Evolutionary conservation across 2,329 filamentous ascomycete species (phyloP), one percentile per base, ranked within the genome.

Genomic region (Lojkania enalia): DNA sequence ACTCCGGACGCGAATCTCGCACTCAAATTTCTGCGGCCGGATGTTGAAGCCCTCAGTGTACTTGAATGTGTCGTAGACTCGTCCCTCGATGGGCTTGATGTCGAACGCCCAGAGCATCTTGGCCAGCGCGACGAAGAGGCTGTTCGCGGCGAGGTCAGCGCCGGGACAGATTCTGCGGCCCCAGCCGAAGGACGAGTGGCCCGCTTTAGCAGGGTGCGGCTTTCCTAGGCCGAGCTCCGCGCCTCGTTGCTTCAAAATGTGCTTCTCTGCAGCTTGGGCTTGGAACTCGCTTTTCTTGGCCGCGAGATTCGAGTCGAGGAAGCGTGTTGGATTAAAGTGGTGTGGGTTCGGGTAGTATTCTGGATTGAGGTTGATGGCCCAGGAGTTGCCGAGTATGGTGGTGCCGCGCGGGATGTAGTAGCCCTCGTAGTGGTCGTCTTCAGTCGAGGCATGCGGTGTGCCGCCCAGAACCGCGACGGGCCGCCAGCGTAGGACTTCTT

Each of bases 331-430:
- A 18, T 71, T 54, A 55, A 75, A 75, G 5, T 32, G 48, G 19
- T 72, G 64, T 0, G 73, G 71, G 5, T 67, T 61, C 0, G 65
- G 62, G 39, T 72, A 75, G 35, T 70, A 71, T 12, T 63, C 63
- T 11, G 66, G 64, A 43, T 75, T 72, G 42, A 69, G 63, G 36
- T 74, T 69, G 30, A 77, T 74, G 1, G 65, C 66, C 71, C 73
- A 75, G 2, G 70, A 68, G 48, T 76, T 76, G 6, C 67, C 67
- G 1, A 75, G 46, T 0, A 81, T 61, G 0, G 70, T 73, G 0
- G 77, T 77, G 0, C 73, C 76, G 2, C 71, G 67, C 2, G 78
- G 77, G 18, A 81, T 77, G 12, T 69, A 61, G 51, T 74, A 78
- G 13, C 75, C 76, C 32, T 71, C 68, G 53, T 77, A 80, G 11